Conservation (phyloP, 306 rosid species). For the Albizia julibrissin region DNA sequence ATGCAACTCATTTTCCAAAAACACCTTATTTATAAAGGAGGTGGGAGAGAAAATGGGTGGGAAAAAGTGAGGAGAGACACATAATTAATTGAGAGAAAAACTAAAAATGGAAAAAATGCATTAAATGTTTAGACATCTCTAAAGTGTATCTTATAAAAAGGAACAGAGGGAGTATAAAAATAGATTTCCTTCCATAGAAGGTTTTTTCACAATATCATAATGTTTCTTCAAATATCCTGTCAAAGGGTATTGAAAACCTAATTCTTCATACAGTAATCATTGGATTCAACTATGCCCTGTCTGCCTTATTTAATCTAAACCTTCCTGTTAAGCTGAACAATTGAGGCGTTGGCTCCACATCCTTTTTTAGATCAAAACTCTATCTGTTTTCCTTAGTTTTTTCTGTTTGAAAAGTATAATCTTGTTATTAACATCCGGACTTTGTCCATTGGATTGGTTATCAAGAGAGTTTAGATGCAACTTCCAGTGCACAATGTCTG, state of each 20-base stretch:
- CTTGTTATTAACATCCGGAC: not conserved
- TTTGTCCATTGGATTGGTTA: constrained; percentile 1
- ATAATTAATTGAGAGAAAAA: no score
- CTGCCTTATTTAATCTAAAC: constrained; percentile 9
- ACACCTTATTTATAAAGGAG: no score
- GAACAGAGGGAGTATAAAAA: no score
- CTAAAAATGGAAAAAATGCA: no score
- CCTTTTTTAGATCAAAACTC: constrained; percentile 17
- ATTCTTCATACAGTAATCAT: constrained; percentile 9
- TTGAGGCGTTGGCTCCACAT: not conserved
- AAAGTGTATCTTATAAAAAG: no score
- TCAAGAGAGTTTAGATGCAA: constrained; percentile 21
- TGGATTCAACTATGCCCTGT: constrained; percentile 10
- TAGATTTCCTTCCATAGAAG: no score
- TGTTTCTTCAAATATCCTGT: no score
- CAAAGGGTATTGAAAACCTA: not conserved
- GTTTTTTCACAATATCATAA: no score
- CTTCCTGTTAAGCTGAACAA: constrained; percentile 1
- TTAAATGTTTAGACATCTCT: no score
- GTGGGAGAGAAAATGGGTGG: no score
- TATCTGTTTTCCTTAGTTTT: constrained; percentile 1
- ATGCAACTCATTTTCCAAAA: no score
- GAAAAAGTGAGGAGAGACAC: no score
- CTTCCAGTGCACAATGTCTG: constrained; percentile 19
- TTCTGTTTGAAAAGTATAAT: constrained; percentile 28